Evolutionary conservation across 1,284 basidiomycete genomes (phyloP).

Genomic region (Rhizoctonia solani): DNA sequence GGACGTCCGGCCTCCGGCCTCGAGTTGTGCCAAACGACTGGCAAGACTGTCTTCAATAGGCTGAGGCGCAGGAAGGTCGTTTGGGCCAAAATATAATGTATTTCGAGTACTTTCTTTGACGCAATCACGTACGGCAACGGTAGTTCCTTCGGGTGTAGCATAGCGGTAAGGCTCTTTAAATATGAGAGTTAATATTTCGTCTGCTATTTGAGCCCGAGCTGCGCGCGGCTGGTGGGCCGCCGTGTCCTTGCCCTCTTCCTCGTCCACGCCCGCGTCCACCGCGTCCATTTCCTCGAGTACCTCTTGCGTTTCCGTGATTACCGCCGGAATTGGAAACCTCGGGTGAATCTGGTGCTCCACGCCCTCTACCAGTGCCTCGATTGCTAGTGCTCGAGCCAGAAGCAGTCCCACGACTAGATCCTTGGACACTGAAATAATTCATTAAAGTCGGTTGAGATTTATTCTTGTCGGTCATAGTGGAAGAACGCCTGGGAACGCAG

Average conservation of each 20-base stretch:
- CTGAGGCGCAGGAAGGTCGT: conserved; percentile 5
- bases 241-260: conserved; percentile 5
- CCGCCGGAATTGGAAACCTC: too few relatives aligned
- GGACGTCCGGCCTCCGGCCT: not conserved
- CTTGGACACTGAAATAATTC: conserved; percentile 7
- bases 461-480: not conserved
- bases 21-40: conserved; percentile 1
- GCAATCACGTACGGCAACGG: conserved; percentile 20
- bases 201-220: conserved; percentile 16
- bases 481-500: not conserved
- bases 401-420: not conserved
- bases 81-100: conserved; percentile 9
- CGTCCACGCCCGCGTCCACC: not conserved
- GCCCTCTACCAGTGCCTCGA: not conserved
- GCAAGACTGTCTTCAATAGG: conserved; percentile 11
- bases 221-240: conserved; percentile 23
- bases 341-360: too few relatives aligned
- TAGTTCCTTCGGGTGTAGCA: not conserved
- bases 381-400: not conserved
- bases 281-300: not conserved
- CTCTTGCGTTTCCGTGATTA: not conserved
- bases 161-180: conserved; percentile 25
- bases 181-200: conserved; percentile 10
- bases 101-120: conserved; percentile 7
- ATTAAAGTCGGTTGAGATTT: conserved; percentile 10